Conservation (phyloP, 495 filamentous ascomycete species). For the Amphirosellinia nigrospora region DNA sequence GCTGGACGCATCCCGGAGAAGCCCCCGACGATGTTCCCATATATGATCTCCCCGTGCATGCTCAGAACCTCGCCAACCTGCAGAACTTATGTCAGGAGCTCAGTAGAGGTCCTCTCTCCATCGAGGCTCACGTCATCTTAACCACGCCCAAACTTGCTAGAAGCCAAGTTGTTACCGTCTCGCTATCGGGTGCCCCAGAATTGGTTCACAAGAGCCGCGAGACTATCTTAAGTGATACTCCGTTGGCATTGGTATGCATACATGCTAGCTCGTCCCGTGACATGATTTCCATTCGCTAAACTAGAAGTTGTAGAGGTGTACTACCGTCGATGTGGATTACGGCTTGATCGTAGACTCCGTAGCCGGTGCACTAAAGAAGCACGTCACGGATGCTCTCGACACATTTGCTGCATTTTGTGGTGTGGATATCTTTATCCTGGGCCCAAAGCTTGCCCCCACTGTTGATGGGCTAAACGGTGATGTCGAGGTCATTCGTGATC, state of each 20-base stretch:
- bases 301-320: slow-evolving; percentile 71
- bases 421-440: slow-evolving; percentile 93
- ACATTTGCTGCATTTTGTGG: slow-evolving; percentile 83
- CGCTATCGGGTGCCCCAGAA: slow-evolving; percentile 82
- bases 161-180: slow-evolving; percentile 86
- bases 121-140: slow-evolving; percentile 82
- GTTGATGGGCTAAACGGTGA: slow-evolving; percentile 66
- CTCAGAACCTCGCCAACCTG: slow-evolving; percentile 78
- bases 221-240: slow-evolving; percentile 83
- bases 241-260: slow-evolving; percentile 78
- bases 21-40: slow-evolving; percentile 80
- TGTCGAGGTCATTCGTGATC: slow-evolving; percentile 62
- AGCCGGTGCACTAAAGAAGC: slow-evolving; percentile 64
- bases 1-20: slow-evolving; percentile 91
- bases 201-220: slow-evolving; percentile 83
- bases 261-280: slow-evolving; percentile 26
- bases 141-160: slow-evolving; percentile 78
- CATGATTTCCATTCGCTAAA: slow-evolving; percentile 35
- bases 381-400: slow-evolving; percentile 83
- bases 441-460: slow-evolving; percentile 74
- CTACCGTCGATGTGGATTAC: slow-evolving; percentile 89
- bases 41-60: slow-evolving; percentile 87
- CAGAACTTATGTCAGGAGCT: slow-evolving; percentile 79
- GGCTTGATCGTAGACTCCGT: slow-evolving; percentile 82
- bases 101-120: slow-evolving; percentile 66